Evolutionary conservation across 768 basidiomycete species (phyloP), one percentile per base, ranked within the genome.

Genomic region (Suillus tomentosus): DNA sequence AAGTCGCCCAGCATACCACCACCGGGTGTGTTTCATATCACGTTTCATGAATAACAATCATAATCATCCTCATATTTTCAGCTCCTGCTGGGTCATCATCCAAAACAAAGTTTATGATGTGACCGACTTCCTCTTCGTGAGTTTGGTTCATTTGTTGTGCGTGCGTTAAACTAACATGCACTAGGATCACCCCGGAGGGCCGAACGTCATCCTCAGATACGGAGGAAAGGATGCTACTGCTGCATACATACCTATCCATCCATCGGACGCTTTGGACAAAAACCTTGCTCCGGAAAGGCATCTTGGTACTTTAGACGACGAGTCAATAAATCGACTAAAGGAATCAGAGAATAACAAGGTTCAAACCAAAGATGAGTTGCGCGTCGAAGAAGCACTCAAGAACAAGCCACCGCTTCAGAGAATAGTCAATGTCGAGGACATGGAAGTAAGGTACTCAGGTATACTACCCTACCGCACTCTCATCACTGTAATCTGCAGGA

Each of bases 51-150:
- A 58, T 56, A 65, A 69, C 55, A 67, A 55, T 68, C 56, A 37
- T 47, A 31, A 31, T 10, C 36, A 10, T 37, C 48, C n/a, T 47
- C 53, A 34, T 31, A 19, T 47, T 7, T 22, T n/a, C 65, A 90
- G 89, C 45, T 90, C 89, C 19, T 93, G 92, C 72, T 95, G 93
- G 93, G 87, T 95, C 68, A 87, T 94, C 71, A 90, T 95, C 67
- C 80, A 83, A 59, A 85, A 88, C 75, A 80, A 84, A 61, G 92
- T 94, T n/a, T 94, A 94, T 77, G 91, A 94, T 78, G 90, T 93
- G 61, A 92, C 92, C 7, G 88, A 89, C 45, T 92, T 94, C 74
- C 78, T 93, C 45, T 78, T 83, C 61, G 91, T 89, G 64, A 42
- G 80, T 71, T 22, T 34, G 27, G 36, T 10, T 5, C 8, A 4